Conservation (phyloP, 345 rosid genomes). For the Erodium maritimum region DNA sequence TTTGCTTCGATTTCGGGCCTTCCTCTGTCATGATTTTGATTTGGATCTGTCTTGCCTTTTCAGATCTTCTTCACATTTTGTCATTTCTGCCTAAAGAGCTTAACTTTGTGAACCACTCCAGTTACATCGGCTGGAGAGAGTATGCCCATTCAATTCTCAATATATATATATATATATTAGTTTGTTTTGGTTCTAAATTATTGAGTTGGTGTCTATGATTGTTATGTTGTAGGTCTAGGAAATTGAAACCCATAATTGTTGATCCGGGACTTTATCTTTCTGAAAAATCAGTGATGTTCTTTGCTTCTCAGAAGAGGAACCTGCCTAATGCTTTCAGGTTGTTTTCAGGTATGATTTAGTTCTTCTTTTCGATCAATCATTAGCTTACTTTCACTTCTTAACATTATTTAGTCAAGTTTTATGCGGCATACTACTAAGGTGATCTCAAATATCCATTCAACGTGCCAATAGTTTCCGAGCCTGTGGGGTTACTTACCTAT, state of each 20-base stretch:
- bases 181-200: slow-evolving; percentile 1
- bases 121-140: slow-evolving; percentile 98
- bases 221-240: slow-evolving; percentile 48
- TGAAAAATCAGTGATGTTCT: slow-evolving; percentile 63
- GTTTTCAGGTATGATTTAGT: slow-evolving; percentile 48
- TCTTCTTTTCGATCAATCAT: not conserved
- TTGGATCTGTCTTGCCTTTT: slow-evolving; percentile 16
- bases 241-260: slow-evolving; percentile 75
- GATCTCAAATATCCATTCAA: too few relatives aligned
- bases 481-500: not conserved
- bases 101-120: slow-evolving; percentile 71
- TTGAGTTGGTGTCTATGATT: not conserved
- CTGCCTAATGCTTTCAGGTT: slow-evolving; percentile 69
- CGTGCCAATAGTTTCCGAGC: too few relatives aligned
- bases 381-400: not conserved
- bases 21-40: slow-evolving; percentile 5
- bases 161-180: not conserved
- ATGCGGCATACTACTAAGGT: too few relatives aligned
- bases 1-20: not conserved
- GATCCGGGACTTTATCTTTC: slow-evolving; percentile 87
- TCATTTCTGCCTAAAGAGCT: slow-evolving; percentile 72
- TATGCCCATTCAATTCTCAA: slow-evolving; percentile 21
- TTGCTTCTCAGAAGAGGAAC: slow-evolving; percentile 66
- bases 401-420: not conserved
- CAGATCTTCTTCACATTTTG: slow-evolving; percentile 90